Evolutionary conservation across 306 rosid species (phyloP).

Genomic region (Malus sylvestris): DNA sequence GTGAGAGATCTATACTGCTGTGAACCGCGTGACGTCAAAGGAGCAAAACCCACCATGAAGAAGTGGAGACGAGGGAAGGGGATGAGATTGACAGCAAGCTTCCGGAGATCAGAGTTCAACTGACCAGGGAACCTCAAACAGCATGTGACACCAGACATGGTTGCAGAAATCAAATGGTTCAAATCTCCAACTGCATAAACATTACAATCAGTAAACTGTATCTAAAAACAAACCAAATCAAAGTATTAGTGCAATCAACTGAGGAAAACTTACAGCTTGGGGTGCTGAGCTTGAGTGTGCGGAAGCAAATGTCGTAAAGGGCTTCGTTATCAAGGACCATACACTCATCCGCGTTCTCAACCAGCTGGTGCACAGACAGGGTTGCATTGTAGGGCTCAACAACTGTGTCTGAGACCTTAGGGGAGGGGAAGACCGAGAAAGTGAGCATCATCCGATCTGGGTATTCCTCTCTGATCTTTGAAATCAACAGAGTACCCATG

Average conservation of each 20-base stretch:
- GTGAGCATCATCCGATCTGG: slow-evolving; percentile 74
- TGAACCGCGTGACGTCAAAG: slow-evolving; percentile 66
- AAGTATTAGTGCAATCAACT: not conserved
- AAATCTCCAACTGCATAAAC: slow-evolving; percentile 36
- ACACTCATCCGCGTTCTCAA: slow-evolving; percentile 75
- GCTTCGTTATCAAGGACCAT: slow-evolving; percentile 71
- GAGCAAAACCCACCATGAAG: slow-evolving; percentile 75
- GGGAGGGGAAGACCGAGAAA: slow-evolving; percentile 53
- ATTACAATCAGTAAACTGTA: not conserved
- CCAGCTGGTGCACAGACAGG: slow-evolving; percentile 69
- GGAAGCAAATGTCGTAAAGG: slow-evolving; percentile 73
- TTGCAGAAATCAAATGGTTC: slow-evolving; percentile 75
- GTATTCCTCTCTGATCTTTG: slow-evolving; percentile 63
- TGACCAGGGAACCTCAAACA: slow-evolving; percentile 82
- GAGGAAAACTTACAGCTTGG: slow-evolving; percentile 56
- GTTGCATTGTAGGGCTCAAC: slow-evolving; percentile 83
- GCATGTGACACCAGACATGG: slow-evolving; percentile 86
- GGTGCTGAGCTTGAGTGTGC: slow-evolving; percentile 70
- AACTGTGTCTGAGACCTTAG: slow-evolving; percentile 54
- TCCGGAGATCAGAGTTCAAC: slow-evolving; percentile 59
- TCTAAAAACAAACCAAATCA: not conserved
- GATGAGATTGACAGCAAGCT: slow-evolving; percentile 57
- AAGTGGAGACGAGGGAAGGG: slow-evolving; percentile 75
- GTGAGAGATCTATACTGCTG: slow-evolving; percentile 65
- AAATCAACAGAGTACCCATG: slow-evolving; percentile 73